These are phyloP conservation scores for Lithohypha guttulata DNA, from an alignment of 2,329 filamentous ascomycete species.

Conservation along the genomic window DNA sequence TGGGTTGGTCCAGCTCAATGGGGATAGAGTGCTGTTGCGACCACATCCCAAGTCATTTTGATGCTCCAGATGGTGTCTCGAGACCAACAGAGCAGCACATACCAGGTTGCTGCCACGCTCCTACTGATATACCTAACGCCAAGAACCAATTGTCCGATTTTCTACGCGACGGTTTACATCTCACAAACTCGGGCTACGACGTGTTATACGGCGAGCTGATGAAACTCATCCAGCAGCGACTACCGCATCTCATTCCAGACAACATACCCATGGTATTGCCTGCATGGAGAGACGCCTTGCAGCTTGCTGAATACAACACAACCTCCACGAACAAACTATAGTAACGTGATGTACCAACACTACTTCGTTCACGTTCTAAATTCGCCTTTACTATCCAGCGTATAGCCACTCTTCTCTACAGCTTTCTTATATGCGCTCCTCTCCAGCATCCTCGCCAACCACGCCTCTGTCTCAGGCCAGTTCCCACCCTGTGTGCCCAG, in stretches of 20 bases:
- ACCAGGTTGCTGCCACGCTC: conserved; percentile 1
- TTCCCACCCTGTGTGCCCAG: conserved; percentile 12
- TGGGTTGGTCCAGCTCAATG: conserved; percentile 37
- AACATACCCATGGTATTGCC: conserved; percentile 44
- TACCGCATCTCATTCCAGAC: conserved; percentile 46
- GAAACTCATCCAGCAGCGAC: conserved; percentile 38
- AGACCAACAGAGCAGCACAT: conserved; percentile 40
- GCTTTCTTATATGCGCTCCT: conserved; percentile 15
- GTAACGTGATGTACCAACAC: not conserved
- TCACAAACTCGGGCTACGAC: conserved; percentile 45
- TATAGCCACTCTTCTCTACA: conserved; percentile 19
- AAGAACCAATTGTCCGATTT: conserved; percentile 14
- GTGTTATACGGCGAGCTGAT: conserved; percentile 46
- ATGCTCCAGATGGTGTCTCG: conserved; percentile 41
- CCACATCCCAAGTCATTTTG: conserved; percentile 30
- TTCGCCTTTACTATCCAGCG: conserved; percentile 5
- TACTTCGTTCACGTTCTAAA: not conserved
- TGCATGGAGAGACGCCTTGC: conserved; percentile 30
- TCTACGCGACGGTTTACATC: conserved; percentile 42
- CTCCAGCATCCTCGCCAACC: conserved; percentile 13
- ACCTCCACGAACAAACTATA: not conserved
- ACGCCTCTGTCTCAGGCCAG: conserved; percentile 16
- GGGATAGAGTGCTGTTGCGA: conserved; percentile 44
- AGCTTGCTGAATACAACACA: not conserved
- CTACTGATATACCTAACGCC: not conserved